These are phyloP conservation scores for Lithospermum erythrorhizon DNA, from an alignment of 257 asterid species.

Conservation along the genomic window DNA sequence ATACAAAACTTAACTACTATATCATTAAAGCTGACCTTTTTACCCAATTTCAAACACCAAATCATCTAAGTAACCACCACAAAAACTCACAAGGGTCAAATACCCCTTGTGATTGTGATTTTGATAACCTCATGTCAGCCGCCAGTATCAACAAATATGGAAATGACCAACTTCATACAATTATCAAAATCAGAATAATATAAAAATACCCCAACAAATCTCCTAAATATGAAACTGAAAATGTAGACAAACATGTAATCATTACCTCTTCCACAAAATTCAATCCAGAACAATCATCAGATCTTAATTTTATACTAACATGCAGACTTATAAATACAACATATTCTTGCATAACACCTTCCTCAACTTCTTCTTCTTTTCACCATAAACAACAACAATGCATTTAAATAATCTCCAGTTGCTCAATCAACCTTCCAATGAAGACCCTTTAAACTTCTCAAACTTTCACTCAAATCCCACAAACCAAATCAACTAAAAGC, in stretches of 20 bases:
- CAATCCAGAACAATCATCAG: constrained; percentile 24
- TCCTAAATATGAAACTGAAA: constrained; percentile 2
- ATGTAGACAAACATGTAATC: constrained; percentile 11
- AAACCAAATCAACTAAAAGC: constrained; percentile 7
- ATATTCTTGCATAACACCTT: constrained; percentile 1
- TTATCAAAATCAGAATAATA: constrained; percentile 1
- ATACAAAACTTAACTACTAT: constrained; percentile 2
- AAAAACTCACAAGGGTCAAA: not conserved
- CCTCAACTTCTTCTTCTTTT: constrained; percentile 9
- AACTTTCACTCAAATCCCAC: constrained; percentile 1
- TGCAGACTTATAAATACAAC: constrained; percentile 16
- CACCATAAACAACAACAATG: not conserved
- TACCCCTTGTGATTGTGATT: too few species aligned
- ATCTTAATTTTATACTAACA: constrained; percentile 52
- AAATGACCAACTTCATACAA: constrained; percentile 2
- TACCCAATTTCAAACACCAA: constrained; percentile 7
- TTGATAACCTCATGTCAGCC: too few species aligned
- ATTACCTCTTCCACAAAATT: constrained; percentile 33
- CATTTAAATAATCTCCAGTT: constrained; percentile 39
- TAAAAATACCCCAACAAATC: not conserved
- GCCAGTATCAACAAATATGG: not conserved
- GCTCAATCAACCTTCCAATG: not conserved
- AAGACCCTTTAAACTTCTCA: not conserved
- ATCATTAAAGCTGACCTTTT: not conserved
- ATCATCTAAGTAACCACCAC: constrained; percentile 18